phyloP scores from a whole-genome alignment of 1,284 basidiomycete species.

The Microbotryum lychnidis-dioicae region DNA sequence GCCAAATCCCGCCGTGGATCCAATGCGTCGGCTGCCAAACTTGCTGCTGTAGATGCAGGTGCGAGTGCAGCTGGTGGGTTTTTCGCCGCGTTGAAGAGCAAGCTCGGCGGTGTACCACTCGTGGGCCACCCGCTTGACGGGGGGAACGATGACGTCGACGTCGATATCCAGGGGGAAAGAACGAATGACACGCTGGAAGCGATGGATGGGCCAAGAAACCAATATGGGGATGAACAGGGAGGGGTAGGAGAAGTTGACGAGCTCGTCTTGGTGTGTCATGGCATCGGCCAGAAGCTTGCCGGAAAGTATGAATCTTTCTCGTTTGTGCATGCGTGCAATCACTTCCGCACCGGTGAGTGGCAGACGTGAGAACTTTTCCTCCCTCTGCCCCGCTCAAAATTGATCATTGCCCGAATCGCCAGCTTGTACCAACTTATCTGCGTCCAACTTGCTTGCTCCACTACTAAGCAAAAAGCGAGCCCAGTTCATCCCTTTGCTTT shows the following conservation, averaged over 20 bases:
- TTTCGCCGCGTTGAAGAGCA: conserved; percentile 16
- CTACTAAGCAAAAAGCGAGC: conserved; percentile 31
- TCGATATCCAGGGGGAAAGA: conserved; percentile 5
- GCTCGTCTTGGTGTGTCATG: conserved; percentile 36
- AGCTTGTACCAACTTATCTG: conserved; percentile 23
- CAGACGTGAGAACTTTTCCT: too few species aligned
- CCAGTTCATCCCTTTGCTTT: conserved; percentile 37
- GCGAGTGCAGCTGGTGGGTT: conserved; percentile 4
- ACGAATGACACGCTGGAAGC: conserved; percentile 28
- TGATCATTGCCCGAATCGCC: neutral
- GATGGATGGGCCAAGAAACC: conserved; percentile 19
- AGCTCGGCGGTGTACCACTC: conserved; percentile 18
- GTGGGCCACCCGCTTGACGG: neutral
- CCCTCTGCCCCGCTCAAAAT: neutral
- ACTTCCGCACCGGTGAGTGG: conserved; percentile 22
- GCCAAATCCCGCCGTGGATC: conserved; percentile 2
- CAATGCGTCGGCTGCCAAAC: conserved; percentile 5
- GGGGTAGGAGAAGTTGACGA: conserved; percentile 30
- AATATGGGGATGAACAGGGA: conserved; percentile 13
- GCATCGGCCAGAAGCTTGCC: conserved; percentile 36
- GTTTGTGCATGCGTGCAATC: conserved; percentile 35
- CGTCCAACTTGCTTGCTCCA: conserved; percentile 23
- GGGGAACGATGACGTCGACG: conserved; percentile 4
- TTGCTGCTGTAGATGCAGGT: neutral
- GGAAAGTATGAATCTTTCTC: conserved; percentile 33